Evolutionary conservation across 2,329 filamentous ascomycete genomes (phyloP).

Genomic region (Ampelomyces quisqualis): DNA sequence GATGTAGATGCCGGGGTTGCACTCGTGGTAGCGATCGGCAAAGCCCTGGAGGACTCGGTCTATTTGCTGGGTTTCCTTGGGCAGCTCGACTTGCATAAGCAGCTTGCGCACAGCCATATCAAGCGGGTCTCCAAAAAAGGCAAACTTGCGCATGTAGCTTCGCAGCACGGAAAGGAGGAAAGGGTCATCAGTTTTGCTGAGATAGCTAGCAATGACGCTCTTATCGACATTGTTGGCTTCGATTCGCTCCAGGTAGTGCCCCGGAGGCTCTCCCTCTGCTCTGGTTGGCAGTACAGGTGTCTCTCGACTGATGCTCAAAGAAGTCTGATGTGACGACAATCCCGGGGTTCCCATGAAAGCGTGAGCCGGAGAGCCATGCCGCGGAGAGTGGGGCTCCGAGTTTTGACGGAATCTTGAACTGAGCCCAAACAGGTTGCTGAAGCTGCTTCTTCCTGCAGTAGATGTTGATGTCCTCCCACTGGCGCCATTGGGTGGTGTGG

Average conservation of each 20-base stretch:
- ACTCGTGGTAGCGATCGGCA: slow-evolving; percentile 95
- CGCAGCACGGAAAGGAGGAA: slow-evolving; percentile 82
- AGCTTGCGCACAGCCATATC: slow-evolving; percentile 97
- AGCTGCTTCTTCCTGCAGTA: slow-evolving; percentile 82
- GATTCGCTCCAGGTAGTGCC: slow-evolving; percentile 80
- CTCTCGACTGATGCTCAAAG: slow-evolving; percentile 74
- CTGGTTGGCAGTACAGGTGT: slow-evolving; percentile 70
- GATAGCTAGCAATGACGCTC: slow-evolving; percentile 77
- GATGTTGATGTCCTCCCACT: slow-evolving; percentile 74
- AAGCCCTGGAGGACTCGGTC: slow-evolving; percentile 92
- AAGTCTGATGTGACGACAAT: slow-evolving; percentile 78
- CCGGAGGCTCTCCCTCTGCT: slow-evolving; percentile 84
- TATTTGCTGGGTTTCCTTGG: slow-evolving; percentile 97
- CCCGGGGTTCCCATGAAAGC: slow-evolving; percentile 68
- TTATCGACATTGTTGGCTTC: slow-evolving; percentile 76
- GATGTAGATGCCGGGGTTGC: slow-evolving; percentile 93
- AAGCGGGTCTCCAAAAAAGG: slow-evolving; percentile 94
- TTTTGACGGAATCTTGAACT: slow-evolving; percentile 75
- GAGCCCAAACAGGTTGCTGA: slow-evolving; percentile 82
- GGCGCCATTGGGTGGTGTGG: slow-evolving; percentile 45
- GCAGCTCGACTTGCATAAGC: slow-evolving; percentile 92
- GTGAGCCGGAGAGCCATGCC: slow-evolving; percentile 60
- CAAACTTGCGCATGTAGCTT: slow-evolving; percentile 93
- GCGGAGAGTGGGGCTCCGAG: slow-evolving; percentile 65
- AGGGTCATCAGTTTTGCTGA: slow-evolving; percentile 82